phyloP scores from a whole-genome alignment of 306 rosid genomes.

The Potentilla sterilis region DNA sequence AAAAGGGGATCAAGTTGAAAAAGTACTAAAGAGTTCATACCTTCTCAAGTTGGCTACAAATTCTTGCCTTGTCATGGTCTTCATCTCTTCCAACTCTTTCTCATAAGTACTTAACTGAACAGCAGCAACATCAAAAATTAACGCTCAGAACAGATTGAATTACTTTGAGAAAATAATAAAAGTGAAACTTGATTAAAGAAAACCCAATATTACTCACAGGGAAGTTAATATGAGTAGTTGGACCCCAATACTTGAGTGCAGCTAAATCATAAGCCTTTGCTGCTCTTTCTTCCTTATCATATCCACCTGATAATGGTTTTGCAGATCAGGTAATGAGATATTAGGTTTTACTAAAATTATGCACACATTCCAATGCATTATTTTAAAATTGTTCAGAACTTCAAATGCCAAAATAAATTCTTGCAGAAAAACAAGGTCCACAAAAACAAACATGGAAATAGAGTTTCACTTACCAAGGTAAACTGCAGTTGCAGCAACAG shows the following conservation, averaged over 20 bases:
- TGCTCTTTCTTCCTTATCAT: constrained; percentile 98
- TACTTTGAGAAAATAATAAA: background rate
- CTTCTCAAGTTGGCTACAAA: constrained; percentile 98
- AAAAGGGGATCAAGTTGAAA: constrained; percentile 1
- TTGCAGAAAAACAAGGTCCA: constrained; percentile 20
- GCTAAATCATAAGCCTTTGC: constrained; percentile 98
- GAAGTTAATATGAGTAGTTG: constrained; percentile 94
- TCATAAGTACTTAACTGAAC: constrained; percentile 77
- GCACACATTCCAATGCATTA: constrained; percentile 38
- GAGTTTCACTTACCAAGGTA: constrained; percentile 76
- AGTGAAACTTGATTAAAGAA: background rate
- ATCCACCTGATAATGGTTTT: constrained; percentile 69
- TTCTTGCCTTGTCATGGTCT: constrained; percentile 91
- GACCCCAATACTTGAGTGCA: constrained; percentile 99
- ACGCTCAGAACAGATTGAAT: background rate
- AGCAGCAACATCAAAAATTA: constrained; percentile 21
- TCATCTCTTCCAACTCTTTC: constrained; percentile 93
- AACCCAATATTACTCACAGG: constrained; percentile 57
- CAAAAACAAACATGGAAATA: constrained; percentile 27
- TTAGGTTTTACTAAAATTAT: background rate
- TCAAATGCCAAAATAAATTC: constrained; percentile 4
- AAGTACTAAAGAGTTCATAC: constrained; percentile 29
- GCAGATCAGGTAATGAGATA: constrained; percentile 12
- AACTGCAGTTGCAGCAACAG: constrained; percentile 46
- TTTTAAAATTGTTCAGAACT: constrained; percentile 6